A percentile compares a stretch with the other conserved stretches of the same genome.
Conservation (phyloP, 192 early-diverging fungal species). For the Podochytrium sp. region DNA sequence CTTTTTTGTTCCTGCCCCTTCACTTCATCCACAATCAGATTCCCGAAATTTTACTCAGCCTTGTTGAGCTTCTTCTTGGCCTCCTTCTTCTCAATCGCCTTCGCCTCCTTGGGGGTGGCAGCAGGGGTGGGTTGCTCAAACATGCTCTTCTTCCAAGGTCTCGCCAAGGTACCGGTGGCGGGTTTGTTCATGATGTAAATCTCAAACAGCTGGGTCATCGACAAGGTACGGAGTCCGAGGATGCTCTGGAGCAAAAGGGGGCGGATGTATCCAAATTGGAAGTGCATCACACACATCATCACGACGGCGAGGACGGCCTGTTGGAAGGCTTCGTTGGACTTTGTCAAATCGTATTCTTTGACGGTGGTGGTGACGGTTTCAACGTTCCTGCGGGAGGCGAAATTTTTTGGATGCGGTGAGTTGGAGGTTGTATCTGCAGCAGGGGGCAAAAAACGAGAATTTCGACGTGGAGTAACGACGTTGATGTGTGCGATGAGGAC, state of each 20-base stretch:
- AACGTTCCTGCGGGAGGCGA: conserved; percentile 42
- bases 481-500: too few species aligned
- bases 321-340: conserved; percentile 71
- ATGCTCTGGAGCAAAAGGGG: conserved; percentile 87
- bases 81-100: conserved; percentile 52
- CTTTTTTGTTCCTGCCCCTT: not conserved
- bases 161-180: conserved; percentile 76
- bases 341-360: conserved; percentile 79
- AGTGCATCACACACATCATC: conserved; percentile 81
- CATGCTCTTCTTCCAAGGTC: conserved; percentile 84
- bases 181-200: conserved; percentile 78
- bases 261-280: conserved; percentile 85
- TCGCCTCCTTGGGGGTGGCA: conserved; percentile 51
- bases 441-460: not conserved
- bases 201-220: conserved; percentile 73
- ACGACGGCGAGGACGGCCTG: conserved; percentile 70
- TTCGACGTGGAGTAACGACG: too few species aligned
- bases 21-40: not conserved
- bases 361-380: conserved; percentile 64
- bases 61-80: conserved; percentile 56
- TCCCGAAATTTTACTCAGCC: conserved; percentile 22
- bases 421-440: not conserved
- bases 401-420: conserved; percentile 4
- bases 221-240: conserved; percentile 73
- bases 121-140: conserved; percentile 55